Percentiles rank a stretch among this genome's conserved stretches.
Evolutionary conservation across 2,329 filamentous ascomycete genomes (phyloP).

Genomic region (Aspergillus eucalypticola): DNA sequence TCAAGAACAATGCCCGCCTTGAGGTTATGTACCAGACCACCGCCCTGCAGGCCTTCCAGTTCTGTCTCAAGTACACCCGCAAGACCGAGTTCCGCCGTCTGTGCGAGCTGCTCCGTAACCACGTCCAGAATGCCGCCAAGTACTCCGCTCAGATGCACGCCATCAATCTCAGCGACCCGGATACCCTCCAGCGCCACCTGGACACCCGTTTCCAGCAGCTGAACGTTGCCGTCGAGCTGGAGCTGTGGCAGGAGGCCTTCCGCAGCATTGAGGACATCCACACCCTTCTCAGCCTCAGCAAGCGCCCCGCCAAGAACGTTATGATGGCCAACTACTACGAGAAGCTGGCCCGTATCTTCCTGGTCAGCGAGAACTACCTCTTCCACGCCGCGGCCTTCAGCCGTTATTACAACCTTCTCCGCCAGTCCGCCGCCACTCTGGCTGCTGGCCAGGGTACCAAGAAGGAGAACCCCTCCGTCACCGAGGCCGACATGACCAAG

Average conservation of each 20-base stretch:
- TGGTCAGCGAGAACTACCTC: constrained; percentile 98
- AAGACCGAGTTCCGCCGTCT: constrained; percentile 99
- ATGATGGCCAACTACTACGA: constrained; percentile 99
- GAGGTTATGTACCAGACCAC: constrained; percentile 99
- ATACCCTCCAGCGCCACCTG: constrained; percentile 93
- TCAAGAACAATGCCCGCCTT: constrained; percentile 97
- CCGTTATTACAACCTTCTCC: constrained; percentile 93
- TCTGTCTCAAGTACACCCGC: constrained; percentile 95
- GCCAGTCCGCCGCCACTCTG: constrained; percentile 81
- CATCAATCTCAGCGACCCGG: constrained; percentile 96
- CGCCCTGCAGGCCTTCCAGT: constrained; percentile 96
- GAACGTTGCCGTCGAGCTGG: constrained; percentile 95
- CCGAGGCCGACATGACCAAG: constrained; percentile 87
- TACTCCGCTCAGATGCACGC: constrained; percentile 99
- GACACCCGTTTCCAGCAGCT: constrained; percentile 98
- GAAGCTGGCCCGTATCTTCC: constrained; percentile 97
- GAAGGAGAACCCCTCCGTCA: constrained; percentile 87
- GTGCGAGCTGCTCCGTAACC: constrained; percentile 96
- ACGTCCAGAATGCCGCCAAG: constrained; percentile 98
- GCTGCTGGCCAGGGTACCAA: constrained; percentile 85
- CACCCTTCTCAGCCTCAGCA: constrained; percentile 94
- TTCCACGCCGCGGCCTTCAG: constrained; percentile 99
- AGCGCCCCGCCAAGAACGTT: constrained; percentile 95
- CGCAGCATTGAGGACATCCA: constrained; percentile 98
- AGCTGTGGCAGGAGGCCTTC: constrained; percentile 99